Percentiles rank a stretch among this genome's conserved stretches.
Conservation (phyloP, 371 early-diverging fungal genomes). For the Batkoa obscura region DNA sequence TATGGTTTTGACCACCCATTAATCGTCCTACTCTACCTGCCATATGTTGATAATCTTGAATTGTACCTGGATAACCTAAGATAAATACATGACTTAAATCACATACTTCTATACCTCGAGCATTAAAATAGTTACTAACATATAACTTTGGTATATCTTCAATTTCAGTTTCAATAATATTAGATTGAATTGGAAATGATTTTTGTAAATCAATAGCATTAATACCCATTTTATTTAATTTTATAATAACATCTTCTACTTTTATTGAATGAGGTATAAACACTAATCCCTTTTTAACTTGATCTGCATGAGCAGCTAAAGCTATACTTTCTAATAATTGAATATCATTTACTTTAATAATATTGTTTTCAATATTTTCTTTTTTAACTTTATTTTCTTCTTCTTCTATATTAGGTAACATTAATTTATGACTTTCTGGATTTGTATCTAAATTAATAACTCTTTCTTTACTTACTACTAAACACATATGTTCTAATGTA, state of each 20-base stretch:
- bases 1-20: not conserved
- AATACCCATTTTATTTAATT: not conserved
- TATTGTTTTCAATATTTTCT: not conserved
- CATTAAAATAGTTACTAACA: not conserved
- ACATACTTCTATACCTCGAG: not conserved
- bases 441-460: slow-evolving; percentile 23
- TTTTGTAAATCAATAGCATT: not conserved
- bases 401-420: not conserved
- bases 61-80: not conserved
- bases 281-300: slow-evolving; percentile 31
- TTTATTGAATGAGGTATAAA: slow-evolving; percentile 29
- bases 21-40: not conserved
- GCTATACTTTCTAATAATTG: slow-evolving; percentile 35
- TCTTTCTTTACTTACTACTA: slow-evolving; percentile 23
- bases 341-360: slow-evolving; percentile 31
- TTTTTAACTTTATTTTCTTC: not conserved
- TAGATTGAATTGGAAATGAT: not conserved
- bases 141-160: not conserved
- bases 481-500: slow-evolving; percentile 27
- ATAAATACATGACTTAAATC: not conserved
- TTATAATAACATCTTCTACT: slow-evolving; percentile 5
- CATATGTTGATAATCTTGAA: not conserved
- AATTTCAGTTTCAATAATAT: not conserved
- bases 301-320: slow-evolving; percentile 22
- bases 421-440: not conserved